Percentiles rank a stretch among this genome's conserved stretches.
Conservation (phyloP, 306 rosid genomes). For the Lotus japonicus region DNA sequence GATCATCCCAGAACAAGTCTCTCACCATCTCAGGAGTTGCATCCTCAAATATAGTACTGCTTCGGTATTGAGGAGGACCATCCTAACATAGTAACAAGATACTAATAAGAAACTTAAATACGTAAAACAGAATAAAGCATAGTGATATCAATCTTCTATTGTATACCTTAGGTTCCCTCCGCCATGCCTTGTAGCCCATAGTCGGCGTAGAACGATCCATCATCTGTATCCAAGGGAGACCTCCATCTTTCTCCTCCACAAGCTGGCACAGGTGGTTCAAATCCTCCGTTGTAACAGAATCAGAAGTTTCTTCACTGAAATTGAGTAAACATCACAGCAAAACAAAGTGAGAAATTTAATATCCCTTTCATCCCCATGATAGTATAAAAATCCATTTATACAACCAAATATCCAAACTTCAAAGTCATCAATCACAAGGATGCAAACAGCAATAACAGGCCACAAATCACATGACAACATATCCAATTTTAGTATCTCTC, state of each 20-base stretch:
- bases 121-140: not conserved
- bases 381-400: not conserved
- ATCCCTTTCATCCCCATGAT: not conserved
- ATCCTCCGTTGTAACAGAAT: conserved; percentile 28
- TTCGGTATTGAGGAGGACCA: conserved; percentile 55
- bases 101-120: not conserved
- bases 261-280: conserved; percentile 35
- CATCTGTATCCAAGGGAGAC: conserved; percentile 51
- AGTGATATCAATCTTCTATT: not conserved
- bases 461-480: not conserved
- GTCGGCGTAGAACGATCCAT: conserved; percentile 51
- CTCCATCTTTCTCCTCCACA: conserved; percentile 56
- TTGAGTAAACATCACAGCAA: conserved; percentile 2
- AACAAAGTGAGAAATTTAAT: not conserved
- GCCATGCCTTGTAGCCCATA: conserved; percentile 53
- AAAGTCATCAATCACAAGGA: not conserved
- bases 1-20: conserved; percentile 60
- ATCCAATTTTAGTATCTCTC: too few relatives aligned
- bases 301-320: conserved; percentile 3
- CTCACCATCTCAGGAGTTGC: conserved; percentile 61
- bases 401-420: not conserved
- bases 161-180: conserved; percentile 50
- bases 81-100: conserved; percentile 25
- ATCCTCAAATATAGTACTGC: conserved; percentile 52
- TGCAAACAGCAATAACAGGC: too few relatives aligned